These are phyloP conservation scores for Psidium friedrichsthalianum DNA, from an alignment of 345 rosid species.

Conservation along the genomic window DNA sequence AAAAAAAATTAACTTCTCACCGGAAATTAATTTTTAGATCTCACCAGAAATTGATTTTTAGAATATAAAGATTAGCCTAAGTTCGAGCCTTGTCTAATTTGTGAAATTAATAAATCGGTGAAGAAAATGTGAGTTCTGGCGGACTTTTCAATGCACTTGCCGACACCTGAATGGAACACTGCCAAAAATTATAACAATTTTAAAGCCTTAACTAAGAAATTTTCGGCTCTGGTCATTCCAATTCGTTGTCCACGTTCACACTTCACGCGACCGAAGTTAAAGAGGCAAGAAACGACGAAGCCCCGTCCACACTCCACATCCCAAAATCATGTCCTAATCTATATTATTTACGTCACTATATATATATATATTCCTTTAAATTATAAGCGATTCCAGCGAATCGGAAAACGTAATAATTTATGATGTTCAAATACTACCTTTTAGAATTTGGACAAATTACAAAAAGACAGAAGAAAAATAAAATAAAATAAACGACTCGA, in stretches of 20 bases:
- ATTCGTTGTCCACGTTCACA: too few species aligned
- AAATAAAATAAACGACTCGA: neutral
- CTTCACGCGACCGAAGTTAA: too few species aligned
- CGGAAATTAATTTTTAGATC: too few species aligned
- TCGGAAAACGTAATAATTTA: neutral
- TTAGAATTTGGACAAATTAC: neutral
- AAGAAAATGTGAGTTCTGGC: neutral
- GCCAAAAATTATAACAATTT: neutral
- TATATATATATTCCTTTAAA: neutral
- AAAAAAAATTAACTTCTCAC: too few species aligned
- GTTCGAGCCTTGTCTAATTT: neutral
- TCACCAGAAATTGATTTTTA: too few species aligned
- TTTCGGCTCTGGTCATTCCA: neutral
- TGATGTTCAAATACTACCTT: neutral
- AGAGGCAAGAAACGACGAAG: too few species aligned
- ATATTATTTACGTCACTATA: neutral
- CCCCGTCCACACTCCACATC: neutral
- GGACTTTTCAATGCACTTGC: neutral
- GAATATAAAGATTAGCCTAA: too few species aligned
- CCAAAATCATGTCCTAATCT: neutral
- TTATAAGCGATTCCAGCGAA: accelerated
- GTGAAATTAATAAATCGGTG: neutral
- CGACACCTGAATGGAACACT: neutral
- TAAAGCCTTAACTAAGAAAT: neutral
- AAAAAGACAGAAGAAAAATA: neutral